Conservation (phyloP, 2,329 filamentous ascomycete species). For the Colletotrichum tanaceti region DNA sequence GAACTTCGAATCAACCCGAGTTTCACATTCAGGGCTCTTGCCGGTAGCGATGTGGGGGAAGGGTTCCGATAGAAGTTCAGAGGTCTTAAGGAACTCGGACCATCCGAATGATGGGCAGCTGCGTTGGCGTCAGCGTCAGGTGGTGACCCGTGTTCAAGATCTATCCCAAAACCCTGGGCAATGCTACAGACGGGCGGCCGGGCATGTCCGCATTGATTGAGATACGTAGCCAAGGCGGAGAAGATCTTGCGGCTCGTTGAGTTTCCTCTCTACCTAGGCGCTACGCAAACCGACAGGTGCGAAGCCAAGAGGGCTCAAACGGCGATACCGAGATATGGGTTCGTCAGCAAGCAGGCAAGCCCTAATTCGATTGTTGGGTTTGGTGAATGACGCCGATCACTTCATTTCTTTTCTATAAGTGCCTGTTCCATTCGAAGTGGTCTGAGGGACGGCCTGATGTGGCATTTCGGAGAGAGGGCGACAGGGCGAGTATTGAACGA, state of each 20-base stretch:
- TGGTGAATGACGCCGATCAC: constrained; percentile 16
- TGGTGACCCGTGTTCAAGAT: constrained; percentile 9
- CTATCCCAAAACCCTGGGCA: background rate
- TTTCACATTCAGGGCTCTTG: constrained; percentile 33
- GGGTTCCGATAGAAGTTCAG: constrained; percentile 10
- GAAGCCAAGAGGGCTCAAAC: constrained; percentile 4
- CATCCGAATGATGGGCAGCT: constrained; percentile 12
- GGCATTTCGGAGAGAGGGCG: background rate
- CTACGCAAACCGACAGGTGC: background rate
- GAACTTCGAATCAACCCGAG: constrained; percentile 13
- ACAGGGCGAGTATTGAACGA: constrained; percentile 2
- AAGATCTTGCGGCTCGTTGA: background rate
- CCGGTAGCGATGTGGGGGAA: constrained; percentile 27
- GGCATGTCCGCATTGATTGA: too few species aligned
- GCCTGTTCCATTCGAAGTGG: background rate
- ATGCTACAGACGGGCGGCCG: background rate
- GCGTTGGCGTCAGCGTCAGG: constrained; percentile 10
- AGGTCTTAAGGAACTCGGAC: constrained; percentile 1
- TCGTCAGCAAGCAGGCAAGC: constrained; percentile 24
- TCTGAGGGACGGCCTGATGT: background rate
- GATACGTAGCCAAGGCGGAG: background rate
- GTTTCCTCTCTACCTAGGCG: background rate
- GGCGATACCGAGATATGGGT: constrained; percentile 24
- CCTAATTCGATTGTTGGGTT: constrained; percentile 13
- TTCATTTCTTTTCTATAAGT: background rate